These are phyloP conservation scores for Penicillium sp. DNA, from an alignment of 2,329 filamentous ascomycete genomes.

Conservation along the genomic window DNA sequence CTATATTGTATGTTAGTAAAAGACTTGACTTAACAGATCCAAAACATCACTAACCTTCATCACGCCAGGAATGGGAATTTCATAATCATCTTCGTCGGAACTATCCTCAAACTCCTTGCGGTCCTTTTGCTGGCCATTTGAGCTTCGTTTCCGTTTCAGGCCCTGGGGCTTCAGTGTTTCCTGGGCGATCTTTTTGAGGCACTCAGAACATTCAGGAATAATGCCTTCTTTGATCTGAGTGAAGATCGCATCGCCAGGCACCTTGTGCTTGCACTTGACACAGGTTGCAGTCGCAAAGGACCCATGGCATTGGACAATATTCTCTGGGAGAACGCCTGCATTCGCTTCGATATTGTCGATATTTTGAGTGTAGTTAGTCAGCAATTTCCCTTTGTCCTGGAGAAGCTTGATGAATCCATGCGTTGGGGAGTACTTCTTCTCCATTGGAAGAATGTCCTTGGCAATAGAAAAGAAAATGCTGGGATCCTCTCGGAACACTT, in stretches of 20 bases:
- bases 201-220: slow-evolving; percentile 72
- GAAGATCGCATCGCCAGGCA: slow-evolving; percentile 71
- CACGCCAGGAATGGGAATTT: slow-evolving; percentile 64
- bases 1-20: slow-evolving; percentile 30
- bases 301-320: slow-evolving; percentile 91
- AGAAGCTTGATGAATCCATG: slow-evolving; percentile 89
- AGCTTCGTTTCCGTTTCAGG: slow-evolving; percentile 50
- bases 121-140: slow-evolving; percentile 45
- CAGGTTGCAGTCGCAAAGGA: slow-evolving; percentile 91
- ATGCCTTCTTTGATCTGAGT: slow-evolving; percentile 67
- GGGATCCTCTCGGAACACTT: slow-evolving; percentile 78
- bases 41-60: slow-evolving; percentile 56
- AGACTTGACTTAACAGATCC: background rate
- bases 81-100: slow-evolving; percentile 55
- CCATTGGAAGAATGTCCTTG: slow-evolving; percentile 78
- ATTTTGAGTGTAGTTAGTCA: slow-evolving; percentile 98
- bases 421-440: slow-evolving; percentile 78
- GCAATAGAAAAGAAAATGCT: slow-evolving; percentile 86
- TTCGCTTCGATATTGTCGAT: slow-evolving; percentile 92
- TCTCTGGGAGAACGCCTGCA: slow-evolving; percentile 73
- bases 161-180: slow-evolving; percentile 41
- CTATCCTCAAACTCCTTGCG: slow-evolving; percentile 53
- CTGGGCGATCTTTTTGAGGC: slow-evolving; percentile 50
- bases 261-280: slow-evolving; percentile 69
- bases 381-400: slow-evolving; percentile 77